Evolutionary conservation across 2,329 filamentous ascomycete genomes (phyloP).

Genomic region (Exophiala dermatitidis): DNA sequence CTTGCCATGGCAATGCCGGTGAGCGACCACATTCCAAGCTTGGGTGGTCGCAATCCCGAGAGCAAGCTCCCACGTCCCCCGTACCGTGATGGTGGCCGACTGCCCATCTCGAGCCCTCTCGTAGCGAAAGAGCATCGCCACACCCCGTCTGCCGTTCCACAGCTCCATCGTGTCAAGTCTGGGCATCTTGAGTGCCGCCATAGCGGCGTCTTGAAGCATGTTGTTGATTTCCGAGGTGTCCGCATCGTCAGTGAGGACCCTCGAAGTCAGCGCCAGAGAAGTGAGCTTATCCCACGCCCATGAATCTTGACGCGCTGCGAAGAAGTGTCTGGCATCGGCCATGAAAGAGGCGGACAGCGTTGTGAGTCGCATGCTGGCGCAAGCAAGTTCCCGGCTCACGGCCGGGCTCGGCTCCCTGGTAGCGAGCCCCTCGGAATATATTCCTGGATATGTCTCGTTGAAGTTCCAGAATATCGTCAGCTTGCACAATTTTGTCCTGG

Average conservation of each 20-base stretch:
- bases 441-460: conserved; percentile 25
- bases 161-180: conserved; percentile 29
- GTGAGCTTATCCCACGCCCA: conserved; percentile 32
- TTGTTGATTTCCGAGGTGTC: neutral
- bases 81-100: conserved; percentile 19
- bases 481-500: no score
- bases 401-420: conserved; percentile 22
- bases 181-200: conserved; percentile 29
- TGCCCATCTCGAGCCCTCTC: neutral
- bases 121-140: conserved; percentile 7
- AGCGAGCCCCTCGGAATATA: no score
- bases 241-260: conserved; percentile 20
- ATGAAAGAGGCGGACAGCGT: conserved; percentile 33
- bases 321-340: conserved; percentile 32
- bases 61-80: conserved; percentile 28
- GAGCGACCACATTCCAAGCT: conserved; percentile 2
- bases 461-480: conserved; percentile 35
- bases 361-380: conserved; percentile 29
- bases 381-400: conserved; percentile 19
- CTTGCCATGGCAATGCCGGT: neutral
- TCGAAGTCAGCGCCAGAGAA: conserved; percentile 32
- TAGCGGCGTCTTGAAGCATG: conserved; percentile 27
- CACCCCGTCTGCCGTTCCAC: conserved; percentile 33
- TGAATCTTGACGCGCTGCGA: conserved; percentile 19
- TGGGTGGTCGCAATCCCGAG: conserved; percentile 13